Conservation (phyloP, 2,329 filamentous ascomycete species). For the Neonectria hederae region DNA sequence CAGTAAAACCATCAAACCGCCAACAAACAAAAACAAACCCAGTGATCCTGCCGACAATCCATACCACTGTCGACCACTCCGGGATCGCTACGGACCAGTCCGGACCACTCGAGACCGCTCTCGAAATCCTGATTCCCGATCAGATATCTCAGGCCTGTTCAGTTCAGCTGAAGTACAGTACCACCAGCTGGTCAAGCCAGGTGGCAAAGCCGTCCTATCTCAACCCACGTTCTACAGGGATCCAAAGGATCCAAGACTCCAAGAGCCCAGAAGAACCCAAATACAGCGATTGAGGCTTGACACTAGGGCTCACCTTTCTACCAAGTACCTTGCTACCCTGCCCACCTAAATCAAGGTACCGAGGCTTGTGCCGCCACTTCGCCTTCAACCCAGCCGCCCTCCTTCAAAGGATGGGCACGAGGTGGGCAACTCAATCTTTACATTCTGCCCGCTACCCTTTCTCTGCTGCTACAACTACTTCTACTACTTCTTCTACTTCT, state of each 20-base stretch:
- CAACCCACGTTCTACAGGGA: neutral
- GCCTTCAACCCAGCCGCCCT: neutral
- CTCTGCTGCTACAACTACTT: neutral
- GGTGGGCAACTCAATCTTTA: conserved; percentile 17
- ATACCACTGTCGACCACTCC: neutral
- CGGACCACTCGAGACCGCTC: neutral
- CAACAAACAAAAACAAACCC: no score
- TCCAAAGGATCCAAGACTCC: neutral
- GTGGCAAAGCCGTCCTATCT: neutral
- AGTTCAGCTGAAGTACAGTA: neutral
- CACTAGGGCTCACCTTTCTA: neutral
- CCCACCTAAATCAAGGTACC: neutral
- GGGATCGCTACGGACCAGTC: no score
- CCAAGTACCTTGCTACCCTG: neutral
- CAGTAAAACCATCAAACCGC: neutral
- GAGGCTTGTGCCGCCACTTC: neutral
- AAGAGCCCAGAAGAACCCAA: neutral
- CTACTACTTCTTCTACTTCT: neutral
- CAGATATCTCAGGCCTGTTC: neutral
- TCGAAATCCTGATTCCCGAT: neutral
- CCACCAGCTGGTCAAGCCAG: neutral
- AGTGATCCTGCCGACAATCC: no score
- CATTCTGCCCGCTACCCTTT: conserved; percentile 11
- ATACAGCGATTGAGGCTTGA: neutral
- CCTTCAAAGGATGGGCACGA: conserved; percentile 20